Evolutionary conservation across 352 stramenopile species (phyloP).

Genomic region (Globisporangium cylindrosporum): DNA sequence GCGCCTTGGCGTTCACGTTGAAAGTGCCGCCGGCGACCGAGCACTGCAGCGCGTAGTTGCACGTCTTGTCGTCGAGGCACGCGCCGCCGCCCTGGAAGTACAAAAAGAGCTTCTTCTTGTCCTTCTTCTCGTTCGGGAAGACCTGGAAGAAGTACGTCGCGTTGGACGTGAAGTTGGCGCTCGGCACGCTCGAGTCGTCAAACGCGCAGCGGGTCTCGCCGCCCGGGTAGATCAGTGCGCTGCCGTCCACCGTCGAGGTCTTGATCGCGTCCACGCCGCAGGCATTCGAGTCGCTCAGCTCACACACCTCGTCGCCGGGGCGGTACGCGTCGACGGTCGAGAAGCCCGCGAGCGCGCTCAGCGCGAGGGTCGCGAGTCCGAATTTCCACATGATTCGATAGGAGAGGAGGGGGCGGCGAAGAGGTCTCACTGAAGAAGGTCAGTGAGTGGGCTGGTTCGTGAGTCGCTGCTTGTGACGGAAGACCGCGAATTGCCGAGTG

Average conservation of each 20-base stretch:
- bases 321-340: conserved; percentile 23
- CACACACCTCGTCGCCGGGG: conserved; percentile 49
- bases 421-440: background rate
- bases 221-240: conserved; percentile 54
- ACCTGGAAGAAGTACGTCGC: conserved; percentile 75
- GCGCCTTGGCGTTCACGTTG: conserved; percentile 38
- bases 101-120: conserved; percentile 66
- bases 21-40: conserved; percentile 45
- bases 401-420: background rate
- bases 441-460: background rate
- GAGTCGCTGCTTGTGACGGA: background rate
- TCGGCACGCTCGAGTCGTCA: conserved; percentile 43
- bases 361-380: conserved; percentile 23
- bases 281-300: conserved; percentile 44
- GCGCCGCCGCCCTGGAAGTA: conserved; percentile 72
- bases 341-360: conserved; percentile 17
- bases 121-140: conserved; percentile 46
- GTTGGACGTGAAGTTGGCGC: conserved; percentile 43
- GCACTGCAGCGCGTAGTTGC: conserved; percentile 64
- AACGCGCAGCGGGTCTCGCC: conserved; percentile 54
- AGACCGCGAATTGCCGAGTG: conserved; percentile 6
- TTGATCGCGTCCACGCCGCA: conserved; percentile 53
- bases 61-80: conserved; percentile 64
- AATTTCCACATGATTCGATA: conserved; percentile 31
- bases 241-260: conserved; percentile 40